phyloP scores from a whole-genome alignment of 2,329 filamentous ascomycete genomes.

The Pyrenophora seminiperda region DNA sequence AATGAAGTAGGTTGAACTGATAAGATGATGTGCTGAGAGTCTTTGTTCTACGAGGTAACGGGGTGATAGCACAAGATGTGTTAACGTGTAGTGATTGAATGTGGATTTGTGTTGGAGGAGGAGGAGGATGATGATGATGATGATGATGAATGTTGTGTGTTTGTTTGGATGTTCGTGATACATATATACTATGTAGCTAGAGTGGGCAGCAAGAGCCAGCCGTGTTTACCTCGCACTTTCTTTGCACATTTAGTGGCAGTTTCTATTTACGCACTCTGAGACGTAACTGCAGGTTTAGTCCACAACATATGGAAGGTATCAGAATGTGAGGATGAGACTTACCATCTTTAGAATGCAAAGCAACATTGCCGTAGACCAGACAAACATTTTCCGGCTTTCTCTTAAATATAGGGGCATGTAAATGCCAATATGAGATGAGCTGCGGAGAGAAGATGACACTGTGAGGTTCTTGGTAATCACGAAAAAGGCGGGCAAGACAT shows the following conservation, averaged over 20 bases:
- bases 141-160: neutral
- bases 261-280: neutral
- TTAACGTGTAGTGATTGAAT: neutral
- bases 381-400: too few relatives aligned
- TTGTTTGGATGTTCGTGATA: neutral
- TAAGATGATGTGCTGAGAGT: neutral
- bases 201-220: neutral
- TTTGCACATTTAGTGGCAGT: neutral
- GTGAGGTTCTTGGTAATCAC: too few relatives aligned
- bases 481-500: too few relatives aligned
- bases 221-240: neutral
- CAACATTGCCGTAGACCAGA: too few relatives aligned
- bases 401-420: too few relatives aligned
- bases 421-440: too few relatives aligned
- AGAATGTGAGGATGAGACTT: too few relatives aligned
- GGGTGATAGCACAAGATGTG: neutral
- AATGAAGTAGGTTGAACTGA: too few relatives aligned
- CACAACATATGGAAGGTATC: neutral
- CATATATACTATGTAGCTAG: too few relatives aligned
- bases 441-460: too few relatives aligned
- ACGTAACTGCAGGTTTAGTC: neutral
- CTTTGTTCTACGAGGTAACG: neutral
- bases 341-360: too few relatives aligned
- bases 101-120: neutral
- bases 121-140: too few relatives aligned